Evolutionary conservation across 768 basidiomycete species (phyloP).

Genomic region (Mycena olivaceomarginata): DNA sequence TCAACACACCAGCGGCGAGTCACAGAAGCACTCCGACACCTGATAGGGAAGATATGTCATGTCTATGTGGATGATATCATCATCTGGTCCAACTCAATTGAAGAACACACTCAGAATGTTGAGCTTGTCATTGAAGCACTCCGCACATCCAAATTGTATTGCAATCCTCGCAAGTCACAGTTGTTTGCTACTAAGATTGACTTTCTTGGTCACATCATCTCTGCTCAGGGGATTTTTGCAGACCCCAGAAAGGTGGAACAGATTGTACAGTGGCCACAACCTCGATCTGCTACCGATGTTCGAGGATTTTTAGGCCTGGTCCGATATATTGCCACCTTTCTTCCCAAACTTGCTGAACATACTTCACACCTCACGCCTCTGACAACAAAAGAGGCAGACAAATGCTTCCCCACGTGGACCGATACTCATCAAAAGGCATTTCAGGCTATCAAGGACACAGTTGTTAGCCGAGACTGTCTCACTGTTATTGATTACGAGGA

Average conservation of each 20-base stretch:
- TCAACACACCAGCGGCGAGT: too few relatives aligned
- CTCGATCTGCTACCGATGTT: conserved; percentile 45
- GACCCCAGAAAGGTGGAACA: conserved; percentile 49
- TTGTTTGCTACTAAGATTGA: too few relatives aligned
- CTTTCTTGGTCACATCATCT: too few relatives aligned
- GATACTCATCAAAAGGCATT: not conserved
- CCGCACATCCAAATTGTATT: too few relatives aligned
- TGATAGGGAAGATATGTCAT: too few relatives aligned
- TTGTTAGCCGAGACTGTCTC: conserved; percentile 1
- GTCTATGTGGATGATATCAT: not conserved
- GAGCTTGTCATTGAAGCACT: too few relatives aligned
- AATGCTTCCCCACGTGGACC: not conserved
- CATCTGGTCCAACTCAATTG: conserved; percentile 1
- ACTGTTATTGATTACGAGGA: not conserved
- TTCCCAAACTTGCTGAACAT: conserved; percentile 38
- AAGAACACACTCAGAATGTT: not conserved
- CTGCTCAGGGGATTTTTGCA: not conserved
- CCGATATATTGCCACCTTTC: conserved; percentile 40
- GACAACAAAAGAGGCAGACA: conserved; percentile 1
- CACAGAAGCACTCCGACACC: too few relatives aligned
- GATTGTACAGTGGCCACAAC: conserved; percentile 49
- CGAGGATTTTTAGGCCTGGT: conserved; percentile 50
- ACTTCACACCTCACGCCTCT: not conserved
- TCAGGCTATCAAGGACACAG: not conserved
- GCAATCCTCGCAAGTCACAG: too few relatives aligned